These are phyloP conservation scores for Capronia coronata DNA, from an alignment of 2,329 filamentous ascomycete species.

Conservation along the genomic window DNA sequence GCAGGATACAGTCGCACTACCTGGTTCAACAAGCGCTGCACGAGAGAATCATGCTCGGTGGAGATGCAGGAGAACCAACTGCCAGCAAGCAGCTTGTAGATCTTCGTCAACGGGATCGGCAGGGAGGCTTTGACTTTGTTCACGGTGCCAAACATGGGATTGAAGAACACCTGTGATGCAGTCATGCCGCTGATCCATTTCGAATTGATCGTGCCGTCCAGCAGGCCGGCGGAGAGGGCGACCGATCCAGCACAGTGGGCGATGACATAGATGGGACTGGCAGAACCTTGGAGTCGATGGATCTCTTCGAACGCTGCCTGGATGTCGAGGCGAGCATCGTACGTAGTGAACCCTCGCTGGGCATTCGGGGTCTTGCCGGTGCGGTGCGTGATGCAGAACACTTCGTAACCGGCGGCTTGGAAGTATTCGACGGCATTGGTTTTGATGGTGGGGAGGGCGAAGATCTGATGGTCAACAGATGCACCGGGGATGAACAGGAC, in stretches of 20 bases:
- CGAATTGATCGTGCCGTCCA: constrained; percentile 6
- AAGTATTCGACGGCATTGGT: constrained; percentile 9
- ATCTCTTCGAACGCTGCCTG: constrained; percentile 10
- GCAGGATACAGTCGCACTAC: constrained; percentile 7
- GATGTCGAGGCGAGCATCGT: constrained; percentile 9
- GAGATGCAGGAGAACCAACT: constrained; percentile 6
- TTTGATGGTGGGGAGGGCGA: constrained; percentile 6
- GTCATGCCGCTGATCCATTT: constrained; percentile 9
- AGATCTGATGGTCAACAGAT: constrained; percentile 9
- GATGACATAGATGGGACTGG: constrained; percentile 3
- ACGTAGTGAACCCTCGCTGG: constrained; percentile 6
- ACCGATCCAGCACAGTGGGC: constrained; percentile 10
- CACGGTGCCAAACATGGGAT: constrained; percentile 1
- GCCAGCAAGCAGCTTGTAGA: constrained; percentile 9
- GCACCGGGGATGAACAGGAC: constrained; percentile 6
- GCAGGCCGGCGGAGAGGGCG: constrained; percentile 4
- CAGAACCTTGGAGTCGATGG: not conserved
- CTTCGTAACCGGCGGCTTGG: constrained; percentile 7
- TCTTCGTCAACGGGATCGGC: not conserved
- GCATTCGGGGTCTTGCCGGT: constrained; percentile 8
- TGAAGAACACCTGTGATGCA: constrained; percentile 7
- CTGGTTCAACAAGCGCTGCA: constrained; percentile 7
- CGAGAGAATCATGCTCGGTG: constrained; percentile 1
- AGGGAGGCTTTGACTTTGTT: constrained; percentile 7
- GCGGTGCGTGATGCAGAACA: constrained; percentile 8